Evolutionary conservation across 208 protist species (phyloP).

Genomic region (Strigomonas culicis): DNA sequence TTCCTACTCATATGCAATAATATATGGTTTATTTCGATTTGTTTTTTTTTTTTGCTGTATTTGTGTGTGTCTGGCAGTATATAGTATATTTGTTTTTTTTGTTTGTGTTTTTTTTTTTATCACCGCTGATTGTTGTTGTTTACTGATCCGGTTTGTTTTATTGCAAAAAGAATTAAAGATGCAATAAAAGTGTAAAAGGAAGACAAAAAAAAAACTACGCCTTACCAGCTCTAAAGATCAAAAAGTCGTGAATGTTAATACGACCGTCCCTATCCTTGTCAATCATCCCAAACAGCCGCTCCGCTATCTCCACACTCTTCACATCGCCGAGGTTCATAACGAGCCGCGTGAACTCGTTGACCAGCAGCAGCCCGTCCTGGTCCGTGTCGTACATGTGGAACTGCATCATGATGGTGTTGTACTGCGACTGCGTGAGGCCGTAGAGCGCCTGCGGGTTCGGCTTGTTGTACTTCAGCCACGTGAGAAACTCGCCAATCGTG

Average conservation of each 20-base stretch:
- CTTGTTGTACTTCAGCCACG: constrained; percentile 68
- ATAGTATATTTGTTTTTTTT: background rate
- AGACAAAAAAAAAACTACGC: constrained; percentile 2
- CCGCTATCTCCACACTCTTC: constrained; percentile 19
- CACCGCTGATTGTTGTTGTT: no score
- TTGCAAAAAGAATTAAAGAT: background rate
- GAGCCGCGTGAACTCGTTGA: constrained; percentile 59
- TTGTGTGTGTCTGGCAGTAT: background rate
- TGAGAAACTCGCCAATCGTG: constrained; percentile 67
- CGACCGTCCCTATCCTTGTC: constrained; percentile 36
- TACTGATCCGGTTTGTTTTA: background rate
- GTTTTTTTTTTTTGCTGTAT: background rate
- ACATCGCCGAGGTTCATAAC: constrained; percentile 51
- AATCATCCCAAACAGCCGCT: constrained; percentile 56
- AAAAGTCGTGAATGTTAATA: constrained; percentile 78
- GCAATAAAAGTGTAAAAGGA: background rate
- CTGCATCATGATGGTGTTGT: constrained; percentile 88
- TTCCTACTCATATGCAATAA: background rate
- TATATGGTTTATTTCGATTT: background rate
- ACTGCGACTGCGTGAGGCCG: constrained; percentile 69
- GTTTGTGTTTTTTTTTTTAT: no score
- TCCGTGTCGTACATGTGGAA: constrained; percentile 74
- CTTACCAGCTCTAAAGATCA: constrained; percentile 46
- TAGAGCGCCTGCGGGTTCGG: constrained; percentile 72
- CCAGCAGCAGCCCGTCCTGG: constrained; percentile 54